Base-by-base conservation (phyloP, 148 eudicot species). In the Hydrangea macrophylla region DNA sequence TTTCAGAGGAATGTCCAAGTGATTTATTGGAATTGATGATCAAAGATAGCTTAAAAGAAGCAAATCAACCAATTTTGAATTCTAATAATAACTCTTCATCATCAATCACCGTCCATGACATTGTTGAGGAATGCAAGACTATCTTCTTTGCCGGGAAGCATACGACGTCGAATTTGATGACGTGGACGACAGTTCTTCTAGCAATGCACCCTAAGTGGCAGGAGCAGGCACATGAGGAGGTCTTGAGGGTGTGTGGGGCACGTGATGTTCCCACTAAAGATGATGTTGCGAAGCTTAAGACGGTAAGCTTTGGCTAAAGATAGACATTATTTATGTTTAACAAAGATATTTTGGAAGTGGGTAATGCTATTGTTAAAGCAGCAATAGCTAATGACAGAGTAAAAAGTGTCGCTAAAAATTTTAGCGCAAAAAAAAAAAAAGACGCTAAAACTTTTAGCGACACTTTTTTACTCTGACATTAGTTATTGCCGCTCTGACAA, bases 171-270 rank as follows among this genome's bases (percentile, higher is more conserved):
- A 79, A 81, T 13, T 32, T 86, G 69, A 35, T 86, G 65, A 82
- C 69, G 45, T 86, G 91, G 91, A 82, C 86, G 36, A 86, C 81
- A 22, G 58, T 86, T 9, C 75, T 86, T 10, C 72, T 86, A 22
- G 88, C 91, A 24, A 84, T 86, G 88, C 91, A 86, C 70, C 86
- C 91, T 44, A 86, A 84, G 54, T 86, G 91, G 91, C 91, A 86
- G 67, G 78, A 80, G 42, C 55, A 82, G 65, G 91, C 91, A 73
- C 91, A 88, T 69, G 88, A 86, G 65, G 91, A 86, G 78, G 88
- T 86, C 42, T 27, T 86, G 56, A 64, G 62, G 20, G 81, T 68
- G 30, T 86, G 86, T 68, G 88, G 88, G 55, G 69, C 83, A 73
- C 84, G 80, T 76, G 88, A 86, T n/a, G 31, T 73, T 2, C 91